phyloP scores from a whole-genome alignment of 2,329 filamentous ascomycete genomes.

The Alternaria sp. region DNA sequence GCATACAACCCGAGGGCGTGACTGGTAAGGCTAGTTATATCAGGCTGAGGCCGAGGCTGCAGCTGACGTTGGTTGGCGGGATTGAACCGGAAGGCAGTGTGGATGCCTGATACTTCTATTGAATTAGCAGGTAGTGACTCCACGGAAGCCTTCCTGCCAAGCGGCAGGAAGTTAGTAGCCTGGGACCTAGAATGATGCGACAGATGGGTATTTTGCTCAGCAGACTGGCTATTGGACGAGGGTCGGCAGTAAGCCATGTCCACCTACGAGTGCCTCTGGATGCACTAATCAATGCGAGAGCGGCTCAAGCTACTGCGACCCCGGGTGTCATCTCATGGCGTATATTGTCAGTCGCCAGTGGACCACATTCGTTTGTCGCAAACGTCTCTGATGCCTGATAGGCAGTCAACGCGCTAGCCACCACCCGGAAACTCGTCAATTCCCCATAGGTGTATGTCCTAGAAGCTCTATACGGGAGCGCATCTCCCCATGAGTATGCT shows the following conservation, averaged over 20 bases:
- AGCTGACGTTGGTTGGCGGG: constrained; percentile 8
- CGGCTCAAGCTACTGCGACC: not conserved
- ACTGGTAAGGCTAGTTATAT: constrained; percentile 1
- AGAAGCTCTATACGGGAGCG: not conserved
- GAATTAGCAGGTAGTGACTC: constrained; percentile 1
- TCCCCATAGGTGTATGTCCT: too few species aligned
- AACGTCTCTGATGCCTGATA: constrained; percentile 7
- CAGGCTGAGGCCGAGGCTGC: constrained; percentile 13
- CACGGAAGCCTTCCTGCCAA: not conserved
- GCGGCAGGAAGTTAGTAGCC: not conserved
- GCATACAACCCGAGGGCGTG: not conserved
- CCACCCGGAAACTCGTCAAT: not conserved
- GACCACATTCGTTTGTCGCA: not conserved
- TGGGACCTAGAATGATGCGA: not conserved
- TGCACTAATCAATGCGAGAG: not conserved
- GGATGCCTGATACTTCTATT: constrained; percentile 13
- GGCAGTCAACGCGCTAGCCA: constrained; percentile 3
- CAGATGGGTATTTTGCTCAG: not conserved
- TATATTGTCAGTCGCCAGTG: not conserved
- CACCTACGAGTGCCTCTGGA: not conserved
- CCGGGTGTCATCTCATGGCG: not conserved
- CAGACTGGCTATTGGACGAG: not conserved
- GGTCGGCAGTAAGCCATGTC: not conserved
- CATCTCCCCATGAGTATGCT: not conserved
- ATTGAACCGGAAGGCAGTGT: not conserved